Evolutionary conservation across 345 rosid species (phyloP), one percentile per base, ranked within the genome.

Genomic region (Aurinia saxatilis): DNA sequence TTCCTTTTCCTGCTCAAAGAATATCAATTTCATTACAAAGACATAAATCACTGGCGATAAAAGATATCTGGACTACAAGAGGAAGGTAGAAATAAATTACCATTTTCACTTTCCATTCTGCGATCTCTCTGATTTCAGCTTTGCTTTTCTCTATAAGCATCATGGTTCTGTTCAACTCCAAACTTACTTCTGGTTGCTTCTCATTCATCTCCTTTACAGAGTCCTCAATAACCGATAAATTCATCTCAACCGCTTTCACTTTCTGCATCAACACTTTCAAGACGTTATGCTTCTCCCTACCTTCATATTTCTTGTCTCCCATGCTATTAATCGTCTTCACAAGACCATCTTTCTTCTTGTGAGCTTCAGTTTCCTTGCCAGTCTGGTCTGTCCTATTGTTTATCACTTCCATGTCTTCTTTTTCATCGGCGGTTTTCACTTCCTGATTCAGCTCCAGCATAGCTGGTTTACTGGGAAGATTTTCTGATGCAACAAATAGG

Each of bases 231-330:
- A 77, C 73, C 2, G 90, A 79, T 59, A 92, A 80, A 68, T 80
- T 87, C 78, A 74, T 50, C 78, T 89, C 95, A 29, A 92, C 86
- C 33, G 87, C 71, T 73, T 79, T 82, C 68, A 87, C 90, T 62
- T 87, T 92, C 75, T 87, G 95, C 95, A 92, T 82, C 89, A 92
- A 75, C 67, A 92, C 80, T 77, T 85, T 92, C 63, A 85, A 80
- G 45, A 87, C 90, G 35, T 83, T 78, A 67, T 83, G 80, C 38
- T 75, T 82, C 54, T 87, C 95, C 62, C 84, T 85, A 55, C 68
- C 73, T 76, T 85, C 96, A 57, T 61, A 57, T 15, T 76, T 73
- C 56, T 86, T 84, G 67, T 87, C 85, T 29, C 85, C 81, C 59
- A 66, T 49, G 62, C 73, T 67, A 41, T 38, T 72, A 15, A 36